A percentile compares a stretch with the other conserved stretches of the same genome.
phyloP scores from a whole-genome alignment of 768 basidiomycete species.

The Podaxis mareebaensis region DNA sequence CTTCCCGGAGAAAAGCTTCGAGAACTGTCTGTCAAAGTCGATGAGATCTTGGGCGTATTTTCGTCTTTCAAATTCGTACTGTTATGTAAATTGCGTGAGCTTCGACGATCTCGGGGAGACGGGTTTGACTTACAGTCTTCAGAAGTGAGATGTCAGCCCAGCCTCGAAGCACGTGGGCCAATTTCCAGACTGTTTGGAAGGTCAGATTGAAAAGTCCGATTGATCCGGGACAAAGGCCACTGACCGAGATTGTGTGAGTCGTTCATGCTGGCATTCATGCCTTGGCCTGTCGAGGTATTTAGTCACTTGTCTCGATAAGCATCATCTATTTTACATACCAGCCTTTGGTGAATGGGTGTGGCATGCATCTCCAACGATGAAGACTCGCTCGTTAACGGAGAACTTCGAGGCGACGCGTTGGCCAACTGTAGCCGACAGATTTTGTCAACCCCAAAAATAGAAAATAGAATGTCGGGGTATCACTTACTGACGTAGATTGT shows the following conservation, averaged over 20 bases:
- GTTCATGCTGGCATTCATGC: conserved; percentile 78
- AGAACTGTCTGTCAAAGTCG: conserved; percentile 65
- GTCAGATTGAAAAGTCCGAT: background rate
- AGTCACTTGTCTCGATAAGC: too few relatives aligned
- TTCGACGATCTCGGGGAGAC: too few relatives aligned
- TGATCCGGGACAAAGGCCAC: conserved; percentile 4
- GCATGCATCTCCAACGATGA: conserved; percentile 78
- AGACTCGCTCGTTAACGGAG: conserved; percentile 61
- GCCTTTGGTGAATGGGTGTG: conserved; percentile 71
- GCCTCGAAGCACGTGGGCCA: conserved; percentile 56
- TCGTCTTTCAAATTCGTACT: conserved; percentile 72
- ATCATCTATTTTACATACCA: conserved; percentile 33
- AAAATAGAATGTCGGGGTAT: background rate
- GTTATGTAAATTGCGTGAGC: background rate
- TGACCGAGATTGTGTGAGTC: conserved; percentile 71
- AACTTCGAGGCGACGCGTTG: conserved; percentile 72
- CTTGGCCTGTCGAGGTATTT: conserved; percentile 48
- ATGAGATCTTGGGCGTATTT: conserved; percentile 75
- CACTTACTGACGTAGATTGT: conserved; percentile 67
- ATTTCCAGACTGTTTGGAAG: conserved; percentile 52
- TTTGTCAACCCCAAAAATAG: background rate
- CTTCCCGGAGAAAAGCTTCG: conserved; percentile 68
- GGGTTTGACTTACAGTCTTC: conserved; percentile 41
- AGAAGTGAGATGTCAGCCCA: conserved; percentile 50
- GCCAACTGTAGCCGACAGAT: conserved; percentile 46